Evolutionary conservation across 352 stramenopile species (phyloP).

Genomic region (Pythium aquatile): DNA sequence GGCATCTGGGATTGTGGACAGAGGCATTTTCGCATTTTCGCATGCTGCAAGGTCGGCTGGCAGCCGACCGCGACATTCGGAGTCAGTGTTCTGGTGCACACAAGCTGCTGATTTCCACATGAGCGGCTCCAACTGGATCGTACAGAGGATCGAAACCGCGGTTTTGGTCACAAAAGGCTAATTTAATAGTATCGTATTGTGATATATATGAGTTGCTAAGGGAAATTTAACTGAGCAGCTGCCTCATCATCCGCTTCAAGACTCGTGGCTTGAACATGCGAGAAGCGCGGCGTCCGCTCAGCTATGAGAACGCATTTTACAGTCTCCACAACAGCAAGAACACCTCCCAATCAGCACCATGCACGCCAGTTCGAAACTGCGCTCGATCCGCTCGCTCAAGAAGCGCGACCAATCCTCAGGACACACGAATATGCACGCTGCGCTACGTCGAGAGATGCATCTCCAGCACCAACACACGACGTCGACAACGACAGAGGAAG

Average conservation of each 20-base stretch:
- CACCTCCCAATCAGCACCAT: not conserved
- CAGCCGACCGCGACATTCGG: constrained; percentile 2
- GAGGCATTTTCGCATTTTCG: not conserved
- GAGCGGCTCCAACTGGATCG: not conserved
- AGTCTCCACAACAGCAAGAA: not conserved
- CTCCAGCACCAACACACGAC: not conserved
- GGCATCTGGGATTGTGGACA: not conserved
- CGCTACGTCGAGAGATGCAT: constrained; percentile 2
- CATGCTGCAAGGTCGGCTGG: not conserved
- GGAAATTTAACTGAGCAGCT: constrained; percentile 16
- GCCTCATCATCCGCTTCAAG: constrained; percentile 11
- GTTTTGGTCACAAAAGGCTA: too few relatives aligned
- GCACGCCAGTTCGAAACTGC: constrained; percentile 19
- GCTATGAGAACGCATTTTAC: not conserved
- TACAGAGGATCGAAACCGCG: not conserved
- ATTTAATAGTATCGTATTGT: not conserved
- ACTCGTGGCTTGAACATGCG: constrained; percentile 17
- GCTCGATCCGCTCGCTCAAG: constrained; percentile 14
- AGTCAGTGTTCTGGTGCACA: not conserved
- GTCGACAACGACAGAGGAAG: not conserved
- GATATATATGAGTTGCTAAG: not conserved
- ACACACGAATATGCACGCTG: constrained; percentile 1
- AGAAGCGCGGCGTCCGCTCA: not conserved
- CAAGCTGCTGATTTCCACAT: too few relatives aligned
- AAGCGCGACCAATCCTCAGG: constrained; percentile 1